A percentile compares a stretch with the other conserved stretches of the same genome.
Evolutionary conservation across 2,329 filamentous ascomycete species (phyloP).

Genomic region (Pseudocercospora ulei): DNA sequence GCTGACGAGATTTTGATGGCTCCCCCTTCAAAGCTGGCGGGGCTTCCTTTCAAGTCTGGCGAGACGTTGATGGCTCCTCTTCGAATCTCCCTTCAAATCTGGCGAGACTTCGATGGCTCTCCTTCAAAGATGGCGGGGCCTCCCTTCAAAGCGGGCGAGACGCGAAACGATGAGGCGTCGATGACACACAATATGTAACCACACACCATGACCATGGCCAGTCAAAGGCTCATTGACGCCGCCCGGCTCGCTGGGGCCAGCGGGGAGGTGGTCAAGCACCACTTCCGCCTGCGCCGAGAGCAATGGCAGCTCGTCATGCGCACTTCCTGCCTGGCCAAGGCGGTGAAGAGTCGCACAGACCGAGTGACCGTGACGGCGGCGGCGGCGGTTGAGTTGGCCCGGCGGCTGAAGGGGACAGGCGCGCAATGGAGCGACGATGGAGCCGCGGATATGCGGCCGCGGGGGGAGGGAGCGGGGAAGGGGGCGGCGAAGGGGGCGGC

Average conservation of each 20-base stretch:
- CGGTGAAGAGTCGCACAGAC: conserved; percentile 53
- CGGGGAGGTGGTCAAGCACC: conserved; percentile 43
- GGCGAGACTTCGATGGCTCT: no score
- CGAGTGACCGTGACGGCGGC: conserved; percentile 52
- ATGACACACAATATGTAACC: no score
- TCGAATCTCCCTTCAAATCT: no score
- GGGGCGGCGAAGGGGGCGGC: conserved; percentile 23
- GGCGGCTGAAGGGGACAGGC: conserved; percentile 47
- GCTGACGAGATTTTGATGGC: no score
- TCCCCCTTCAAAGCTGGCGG: no score
- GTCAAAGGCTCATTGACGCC: conserved; percentile 45
- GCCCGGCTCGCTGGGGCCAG: conserved; percentile 45
- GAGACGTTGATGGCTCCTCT: no score
- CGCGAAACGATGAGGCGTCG: no score
- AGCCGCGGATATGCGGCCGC: conserved; percentile 12
- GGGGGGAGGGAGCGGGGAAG: conserved; percentile 29
- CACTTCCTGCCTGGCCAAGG: conserved; percentile 56
- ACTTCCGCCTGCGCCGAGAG: conserved; percentile 49
- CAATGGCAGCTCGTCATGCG: conserved; percentile 55
- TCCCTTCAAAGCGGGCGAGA: no score
- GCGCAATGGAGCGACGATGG: conserved; percentile 29
- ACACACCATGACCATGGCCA: conserved; percentile 44
- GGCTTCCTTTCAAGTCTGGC: no score
- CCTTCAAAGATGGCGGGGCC: no score
- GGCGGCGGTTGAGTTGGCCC: conserved; percentile 51